Base-by-base conservation (phyloP, 2,329 filamentous ascomycete species). In the Diaporthe sp. region DNA sequence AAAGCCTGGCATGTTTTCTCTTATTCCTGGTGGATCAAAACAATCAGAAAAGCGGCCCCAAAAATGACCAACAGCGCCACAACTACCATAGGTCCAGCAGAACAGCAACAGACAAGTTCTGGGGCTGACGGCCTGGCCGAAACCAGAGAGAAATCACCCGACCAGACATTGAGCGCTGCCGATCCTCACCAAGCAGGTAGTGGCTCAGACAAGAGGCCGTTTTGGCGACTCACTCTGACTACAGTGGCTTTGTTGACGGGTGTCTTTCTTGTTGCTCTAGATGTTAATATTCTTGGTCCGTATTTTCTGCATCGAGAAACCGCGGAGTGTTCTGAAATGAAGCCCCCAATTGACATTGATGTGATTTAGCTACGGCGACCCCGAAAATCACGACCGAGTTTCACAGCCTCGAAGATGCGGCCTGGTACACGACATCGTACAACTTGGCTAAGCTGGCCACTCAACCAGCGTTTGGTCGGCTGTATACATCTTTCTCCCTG, bases 321-420 rank as follows among this genome's bases (percentile, higher is more conserved):
- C 10, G 9, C 25, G 9, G 3, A 10, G 12, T 13, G n/a, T 15
- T 33, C 4, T 1, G 7, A 4, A 4, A 33, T 3, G 6, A 30
- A n/a, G 9, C 25, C 6, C 12, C 3, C 15, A 12, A n/a, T 2
- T 67, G 30, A 50, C 42, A 35, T 25, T 22, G 38, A 15, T 3
- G 22, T 28, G 13, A 19, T 17, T 10, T 15, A 66, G 25, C 70
- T 13, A 58, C 71, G 22, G 74, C 72, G 15, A 74, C 69, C 2
- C 72, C 66, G 17, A 68, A 69, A 12, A 74, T 74, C 45, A 74
- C 72, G 15, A 60, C 64, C 3, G 72, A 74, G 25, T 74, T 74
- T 3, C 64, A 58, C 30, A 70, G 55, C 4, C 57, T 74, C 12
- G 66, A 74, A n/a, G 67, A 74, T 22, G 69, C 69, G 13, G 72